Base-by-base conservation (phyloP, 2,329 filamentous ascomycete genomes). In the Ophiocordyceps camponoti-floridani region DNA sequence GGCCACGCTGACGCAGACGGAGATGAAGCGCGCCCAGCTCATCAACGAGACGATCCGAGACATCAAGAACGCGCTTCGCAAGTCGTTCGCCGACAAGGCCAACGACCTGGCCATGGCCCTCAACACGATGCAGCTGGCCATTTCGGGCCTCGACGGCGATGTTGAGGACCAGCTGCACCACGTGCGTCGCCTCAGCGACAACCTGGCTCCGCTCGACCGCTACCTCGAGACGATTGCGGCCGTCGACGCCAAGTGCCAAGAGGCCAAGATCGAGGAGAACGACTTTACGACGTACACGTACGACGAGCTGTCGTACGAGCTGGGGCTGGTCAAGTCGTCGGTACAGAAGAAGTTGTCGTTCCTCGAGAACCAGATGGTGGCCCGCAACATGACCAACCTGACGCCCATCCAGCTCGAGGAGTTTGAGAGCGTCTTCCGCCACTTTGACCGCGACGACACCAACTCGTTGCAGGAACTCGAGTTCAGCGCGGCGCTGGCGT, bases 261-360 rank as follows among this genome's bases (percentile, higher is more conserved):
- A 96, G 66, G 91, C 91, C 49, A 96, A 98, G 60, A 95, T 98
- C 50, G 91, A 98, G 62, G 91, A 98, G 57, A 98, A 98, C 62
- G 91, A 98, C 66, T 96, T 91, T 62, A 98, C 91, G n/a, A 96
- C 89, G 9, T 96, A 96, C 64, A 94, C 89, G 10, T 91, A 96
- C 60, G 91, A 98, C 58, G 91, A 98, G 63, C 73, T 98, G 40
- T 79, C 79, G 48, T 98, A 98, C 64, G 91, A 98, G 64, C 73
- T 96, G 47, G 80, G 85, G 14, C 73, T 98, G 28, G 91, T 96
- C 46, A 88, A 87, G 59, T 82, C 84, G 28, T 91, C 84, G 11
- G 89, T 96, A 27, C 82, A 87, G 51, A 98, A 96, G 70, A 98
- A 98, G 65, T 75, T 96, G 46, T 82, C 84, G 40, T 98, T 98